Percentiles rank a stretch among this genome's conserved stretches.
These are phyloP conservation scores for Alternaria viburni DNA, from an alignment of 2,329 filamentous ascomycete species.

Conservation along the genomic window DNA sequence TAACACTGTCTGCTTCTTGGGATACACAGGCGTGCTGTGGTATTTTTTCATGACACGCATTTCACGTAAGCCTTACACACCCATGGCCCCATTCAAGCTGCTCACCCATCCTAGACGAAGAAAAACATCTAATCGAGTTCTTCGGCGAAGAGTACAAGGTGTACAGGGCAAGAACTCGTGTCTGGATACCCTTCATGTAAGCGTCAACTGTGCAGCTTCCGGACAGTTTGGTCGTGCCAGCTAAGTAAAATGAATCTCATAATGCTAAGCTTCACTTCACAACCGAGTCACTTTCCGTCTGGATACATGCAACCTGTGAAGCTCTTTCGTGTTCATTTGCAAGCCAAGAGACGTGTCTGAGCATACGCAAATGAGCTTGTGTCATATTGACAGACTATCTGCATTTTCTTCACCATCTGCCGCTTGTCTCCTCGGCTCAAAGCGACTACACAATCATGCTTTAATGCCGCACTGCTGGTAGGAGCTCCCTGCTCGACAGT, in stretches of 20 bases:
- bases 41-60: slow-evolving; percentile 81
- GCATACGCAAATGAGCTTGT: neutral
- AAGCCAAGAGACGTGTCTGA: neutral
- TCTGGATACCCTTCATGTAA: slow-evolving; percentile 79
- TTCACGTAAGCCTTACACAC: slow-evolving; percentile 55
- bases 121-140: slow-evolving; percentile 76
- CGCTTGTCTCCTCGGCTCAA: neutral
- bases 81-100: neutral
- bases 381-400: neutral
- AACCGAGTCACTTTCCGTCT: neutral
- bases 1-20: slow-evolving; percentile 78
- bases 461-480: neutral
- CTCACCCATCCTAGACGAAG: slow-evolving; percentile 66
- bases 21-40: slow-evolving; percentile 79
- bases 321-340: neutral
- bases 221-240: neutral
- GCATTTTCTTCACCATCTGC: neutral
- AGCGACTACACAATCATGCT: neutral
- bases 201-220: neutral
- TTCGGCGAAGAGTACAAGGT: slow-evolving; percentile 82
- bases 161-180: slow-evolving; percentile 74
- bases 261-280: neutral
- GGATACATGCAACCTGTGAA: neutral
- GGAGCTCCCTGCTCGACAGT: neutral
- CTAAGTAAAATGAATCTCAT: neutral